Conservation (phyloP, 345 rosid genomes). For the Toxicodendron radicans region DNA sequence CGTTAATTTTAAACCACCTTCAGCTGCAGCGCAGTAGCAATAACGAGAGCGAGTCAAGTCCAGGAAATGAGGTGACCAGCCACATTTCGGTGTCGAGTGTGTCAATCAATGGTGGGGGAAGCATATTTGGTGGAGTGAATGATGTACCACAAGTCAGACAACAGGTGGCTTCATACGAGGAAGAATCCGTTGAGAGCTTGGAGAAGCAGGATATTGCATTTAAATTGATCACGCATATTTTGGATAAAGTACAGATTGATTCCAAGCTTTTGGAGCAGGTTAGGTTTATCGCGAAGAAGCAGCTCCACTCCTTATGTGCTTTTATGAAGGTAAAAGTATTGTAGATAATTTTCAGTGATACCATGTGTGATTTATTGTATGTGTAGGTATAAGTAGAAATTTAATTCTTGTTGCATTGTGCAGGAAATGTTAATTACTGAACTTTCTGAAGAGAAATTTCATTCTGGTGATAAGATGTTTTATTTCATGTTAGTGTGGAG, state of each 20-base stretch:
- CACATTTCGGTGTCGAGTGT: conserved; percentile 43
- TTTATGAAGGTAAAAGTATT: conserved; percentile 73
- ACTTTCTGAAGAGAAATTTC: neutral
- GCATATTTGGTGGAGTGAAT: conserved; percentile 35
- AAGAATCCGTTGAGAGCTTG: conserved; percentile 78
- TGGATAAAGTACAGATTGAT: conserved; percentile 68
- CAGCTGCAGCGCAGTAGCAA: conserved; percentile 28
- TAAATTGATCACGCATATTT: conserved; percentile 73
- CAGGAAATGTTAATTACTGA: neutral
- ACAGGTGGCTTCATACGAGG: conserved; percentile 75
- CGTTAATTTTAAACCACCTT: conserved; percentile 42
- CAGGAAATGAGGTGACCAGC: conserved; percentile 49
- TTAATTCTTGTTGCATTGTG: neutral
- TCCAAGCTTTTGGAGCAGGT: conserved; percentile 77
- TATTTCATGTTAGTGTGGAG: neutral
- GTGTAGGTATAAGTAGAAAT: neutral
- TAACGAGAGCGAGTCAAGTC: conserved; percentile 67
- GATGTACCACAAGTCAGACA: conserved; percentile 62
- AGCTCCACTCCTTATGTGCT: conserved; percentile 84
- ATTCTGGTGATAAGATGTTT: neutral
- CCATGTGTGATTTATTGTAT: neutral
- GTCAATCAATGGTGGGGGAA: conserved; percentile 59
- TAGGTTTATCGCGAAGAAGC: conserved; percentile 72
- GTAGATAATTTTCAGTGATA: neutral
- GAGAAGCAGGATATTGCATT: conserved; percentile 91